Percentiles rank a stretch among this genome's conserved stretches.
These are phyloP conservation scores for Penicillium brasilianum DNA, from an alignment of 2,329 filamentous ascomycete species.

Conservation along the genomic window DNA sequence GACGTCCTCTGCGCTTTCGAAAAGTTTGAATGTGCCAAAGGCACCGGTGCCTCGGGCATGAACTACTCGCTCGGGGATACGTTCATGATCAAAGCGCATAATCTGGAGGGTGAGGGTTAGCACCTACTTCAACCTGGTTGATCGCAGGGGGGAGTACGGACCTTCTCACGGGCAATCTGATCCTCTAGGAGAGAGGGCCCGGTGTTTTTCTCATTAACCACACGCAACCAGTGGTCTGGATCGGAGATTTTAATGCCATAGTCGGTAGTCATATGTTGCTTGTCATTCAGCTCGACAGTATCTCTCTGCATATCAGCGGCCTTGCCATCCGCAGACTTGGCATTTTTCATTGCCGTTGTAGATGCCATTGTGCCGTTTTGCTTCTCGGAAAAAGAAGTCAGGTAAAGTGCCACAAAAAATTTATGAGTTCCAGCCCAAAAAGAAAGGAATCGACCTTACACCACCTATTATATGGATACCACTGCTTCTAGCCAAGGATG, in stretches of 20 bases:
- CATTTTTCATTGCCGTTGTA: slow-evolving; percentile 6
- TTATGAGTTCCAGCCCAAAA: not conserved
- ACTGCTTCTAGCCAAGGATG: not conserved
- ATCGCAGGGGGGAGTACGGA: slow-evolving; percentile 37
- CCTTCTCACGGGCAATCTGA: slow-evolving; percentile 73
- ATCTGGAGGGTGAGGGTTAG: slow-evolving; percentile 39
- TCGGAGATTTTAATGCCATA: slow-evolving; percentile 74
- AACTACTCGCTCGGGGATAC: slow-evolving; percentile 71
- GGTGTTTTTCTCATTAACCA: slow-evolving; percentile 64
- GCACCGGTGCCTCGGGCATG: slow-evolving; percentile 69
- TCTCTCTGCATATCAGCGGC: slow-evolving; percentile 63
- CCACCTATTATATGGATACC: not conserved
- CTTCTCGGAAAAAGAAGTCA: not conserved
- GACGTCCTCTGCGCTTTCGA: slow-evolving; percentile 67
- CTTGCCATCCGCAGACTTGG: slow-evolving; percentile 51
- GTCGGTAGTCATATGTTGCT: slow-evolving; percentile 73
- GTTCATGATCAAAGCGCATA: slow-evolving; percentile 74
- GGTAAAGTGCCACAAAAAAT: slow-evolving; percentile 2
- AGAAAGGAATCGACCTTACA: no score
- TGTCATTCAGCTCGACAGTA: slow-evolving; percentile 63
- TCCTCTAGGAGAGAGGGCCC: slow-evolving; percentile 76
- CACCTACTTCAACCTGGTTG: not conserved
- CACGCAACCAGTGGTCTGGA: slow-evolving; percentile 78
- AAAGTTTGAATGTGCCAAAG: slow-evolving; percentile 70
- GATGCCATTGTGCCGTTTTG: slow-evolving; percentile 21